These are phyloP conservation scores for Candida tammaniensis DNA, from an alignment of 805 yeast species.

Conservation along the genomic window DNA sequence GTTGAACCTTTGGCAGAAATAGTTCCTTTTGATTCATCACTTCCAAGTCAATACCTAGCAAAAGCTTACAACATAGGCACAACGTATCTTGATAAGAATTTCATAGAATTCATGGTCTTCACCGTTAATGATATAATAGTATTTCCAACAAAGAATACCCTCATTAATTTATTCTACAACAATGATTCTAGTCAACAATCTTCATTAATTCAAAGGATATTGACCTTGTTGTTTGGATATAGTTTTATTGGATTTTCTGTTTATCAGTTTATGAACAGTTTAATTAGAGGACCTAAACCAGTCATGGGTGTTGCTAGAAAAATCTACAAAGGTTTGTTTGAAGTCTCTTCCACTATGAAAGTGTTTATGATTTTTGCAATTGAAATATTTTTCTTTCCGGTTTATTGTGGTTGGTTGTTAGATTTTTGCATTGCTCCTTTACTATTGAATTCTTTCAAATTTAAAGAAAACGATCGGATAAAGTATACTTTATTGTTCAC, in stretches of 20 bases:
- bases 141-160: conserved; percentile 17
- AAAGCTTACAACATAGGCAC: not conserved
- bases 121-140: conserved; percentile 14
- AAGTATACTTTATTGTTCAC: conserved; percentile 10
- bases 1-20: not conserved
- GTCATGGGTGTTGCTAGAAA: conserved; percentile 49
- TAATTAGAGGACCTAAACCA: conserved; percentile 38
- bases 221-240: conserved; percentile 37
- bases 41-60: no score
- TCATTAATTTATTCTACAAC: conserved; percentile 17
- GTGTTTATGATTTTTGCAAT: conserved; percentile 72
- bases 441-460: conserved; percentile 8
- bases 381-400: conserved; percentile 84
- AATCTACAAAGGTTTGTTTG: conserved; percentile 51
- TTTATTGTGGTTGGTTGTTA: conserved; percentile 76
- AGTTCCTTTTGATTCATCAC: not conserved
- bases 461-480: not conserved
- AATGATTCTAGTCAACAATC: conserved; percentile 18
- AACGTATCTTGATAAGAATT: conserved; percentile 8
- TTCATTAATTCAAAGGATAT: conserved; percentile 33
- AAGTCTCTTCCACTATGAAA: conserved; percentile 60
- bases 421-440: conserved; percentile 69
- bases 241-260: conserved; percentile 21
- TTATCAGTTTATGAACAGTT: conserved; percentile 26
- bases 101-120: conserved; percentile 12